Conservation (phyloP, 345 rosid genomes). For the Alliaria petiolata region DNA sequence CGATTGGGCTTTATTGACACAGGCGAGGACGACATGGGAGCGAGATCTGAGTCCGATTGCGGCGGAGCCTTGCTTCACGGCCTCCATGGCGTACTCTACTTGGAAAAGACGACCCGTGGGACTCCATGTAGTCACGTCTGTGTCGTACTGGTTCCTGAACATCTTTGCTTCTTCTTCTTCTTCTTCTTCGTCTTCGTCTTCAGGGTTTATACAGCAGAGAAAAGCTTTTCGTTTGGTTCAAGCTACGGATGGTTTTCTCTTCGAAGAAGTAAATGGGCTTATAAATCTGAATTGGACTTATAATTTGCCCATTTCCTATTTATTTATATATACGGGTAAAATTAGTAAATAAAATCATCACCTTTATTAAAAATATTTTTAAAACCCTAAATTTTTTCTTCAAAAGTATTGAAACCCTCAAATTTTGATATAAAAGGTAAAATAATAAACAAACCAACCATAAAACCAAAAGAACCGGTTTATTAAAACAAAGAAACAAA, state of each 20-base stretch:
- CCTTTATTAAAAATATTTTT: too few species aligned
- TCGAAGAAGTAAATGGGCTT: neutral
- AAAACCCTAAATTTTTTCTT: too few species aligned
- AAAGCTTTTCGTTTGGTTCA: neutral
- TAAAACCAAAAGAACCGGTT: too few species aligned
- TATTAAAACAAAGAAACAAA: too few species aligned
- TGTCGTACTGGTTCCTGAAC: constrained; percentile 99
- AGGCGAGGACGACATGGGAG: constrained; percentile 85
- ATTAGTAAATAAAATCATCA: too few species aligned
- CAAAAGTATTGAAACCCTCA: too few species aligned
- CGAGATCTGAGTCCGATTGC: constrained; percentile 99
- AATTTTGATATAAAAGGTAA: too few species aligned
- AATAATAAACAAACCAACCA: too few species aligned
- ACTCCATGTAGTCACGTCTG: constrained; percentile 99
- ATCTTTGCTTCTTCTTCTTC: constrained; percentile 37
- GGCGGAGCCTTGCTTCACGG: constrained; percentile 98
- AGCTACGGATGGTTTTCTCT: neutral
- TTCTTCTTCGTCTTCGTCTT: neutral
- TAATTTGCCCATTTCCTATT: too few species aligned
- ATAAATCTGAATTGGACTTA: neutral
- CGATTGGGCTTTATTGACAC: constrained; percentile 87
- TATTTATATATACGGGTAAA: too few species aligned
- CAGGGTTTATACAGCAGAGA: neutral
- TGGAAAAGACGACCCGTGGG: constrained; percentile 96
- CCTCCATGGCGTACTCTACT: constrained; percentile 99